Evolutionary conservation across 805 yeast species (phyloP), one percentile per base, ranked within the genome.

Genomic region (Kuraishia capsulata): DNA sequence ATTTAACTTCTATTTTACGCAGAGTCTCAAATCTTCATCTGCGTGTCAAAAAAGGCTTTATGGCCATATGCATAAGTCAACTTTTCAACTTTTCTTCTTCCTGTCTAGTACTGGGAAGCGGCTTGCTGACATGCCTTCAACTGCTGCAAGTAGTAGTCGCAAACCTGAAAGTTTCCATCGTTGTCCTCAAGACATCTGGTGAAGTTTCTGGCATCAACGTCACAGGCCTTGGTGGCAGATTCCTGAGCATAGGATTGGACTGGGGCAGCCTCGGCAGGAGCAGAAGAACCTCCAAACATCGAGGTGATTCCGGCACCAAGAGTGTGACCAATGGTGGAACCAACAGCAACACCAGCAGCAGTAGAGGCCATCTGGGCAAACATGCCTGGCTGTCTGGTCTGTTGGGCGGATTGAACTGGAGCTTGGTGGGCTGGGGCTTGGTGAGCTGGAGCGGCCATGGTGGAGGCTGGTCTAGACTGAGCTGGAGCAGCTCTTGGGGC

Each of bases 291-390:
- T 39, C 95, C 87, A 53, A 90, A 90, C 74, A 92, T 64, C 37
- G 86, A 73, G 37, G 95, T 79, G 52, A 92, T 67, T 53, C 97
- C 97, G 45, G 95, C 95, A 66, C 97, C 97, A 42, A 90, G 50
- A 30, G 97, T 87, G 72, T 92, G 98, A 45, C 98, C 98, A 39
- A 90, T 80, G 44, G 97, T 81, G 38, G 96, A 86, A 53, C 98
- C 98, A 41, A 92, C 97, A 39, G 97, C 98, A 33, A 92, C 98
- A 79, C 98, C 98, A 36, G 97, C 98, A 40, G 98, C 98, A 36
- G 98, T 92, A 35, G 95, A 72, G 30, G 97, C 97, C 98, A 92
- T 92, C 67, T 92, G 95, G 43, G 90, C 84, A 54, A 90, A 89
- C 58, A 90, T 53, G 53, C 97, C 97, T 35, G 97, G 97, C 52